Conservation (phyloP, 2,329 filamentous ascomycete species). For the Neofusicoccum sp. region DNA sequence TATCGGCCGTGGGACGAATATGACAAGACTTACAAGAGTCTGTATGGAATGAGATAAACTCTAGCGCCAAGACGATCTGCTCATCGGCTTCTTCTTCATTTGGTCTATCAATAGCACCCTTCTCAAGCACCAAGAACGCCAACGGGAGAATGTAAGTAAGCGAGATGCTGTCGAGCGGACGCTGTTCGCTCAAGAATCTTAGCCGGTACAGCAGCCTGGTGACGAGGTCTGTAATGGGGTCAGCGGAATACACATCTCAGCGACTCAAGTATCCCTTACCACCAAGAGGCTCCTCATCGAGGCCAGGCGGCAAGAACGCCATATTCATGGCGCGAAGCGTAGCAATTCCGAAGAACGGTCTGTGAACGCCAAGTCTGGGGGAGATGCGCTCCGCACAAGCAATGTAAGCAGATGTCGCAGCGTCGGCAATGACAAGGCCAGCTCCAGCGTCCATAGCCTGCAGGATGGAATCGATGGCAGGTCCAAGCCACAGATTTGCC, state of each 20-base stretch:
- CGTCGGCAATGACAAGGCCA: conserved; percentile 75
- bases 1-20: not conserved
- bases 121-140: conserved; percentile 72
- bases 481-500: conserved; percentile 81
- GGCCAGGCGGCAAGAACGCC: conserved; percentile 66
- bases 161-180: conserved; percentile 87
- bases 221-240: conserved; percentile 56
- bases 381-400: conserved; percentile 74
- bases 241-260: conserved; percentile 1
- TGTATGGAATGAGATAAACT: conserved; percentile 87
- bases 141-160: conserved; percentile 85
- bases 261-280: conserved; percentile 44
- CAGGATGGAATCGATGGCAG: conserved; percentile 71
- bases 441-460: conserved; percentile 76
- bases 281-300: conserved; percentile 77
- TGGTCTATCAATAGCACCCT: conserved; percentile 71
- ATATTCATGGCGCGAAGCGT: conserved; percentile 77
- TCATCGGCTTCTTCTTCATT: conserved; percentile 77
- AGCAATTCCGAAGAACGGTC: conserved; percentile 83
- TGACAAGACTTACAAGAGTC: conserved; percentile 59
- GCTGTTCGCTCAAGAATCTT: conserved; percentile 85
- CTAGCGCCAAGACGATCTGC: conserved; percentile 83
- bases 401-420: conserved; percentile 75
- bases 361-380: conserved; percentile 69
- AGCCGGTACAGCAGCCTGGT: conserved; percentile 88